phyloP scores from a whole-genome alignment of 192 early-diverging fungal species.

The Backusella sp. region DNA sequence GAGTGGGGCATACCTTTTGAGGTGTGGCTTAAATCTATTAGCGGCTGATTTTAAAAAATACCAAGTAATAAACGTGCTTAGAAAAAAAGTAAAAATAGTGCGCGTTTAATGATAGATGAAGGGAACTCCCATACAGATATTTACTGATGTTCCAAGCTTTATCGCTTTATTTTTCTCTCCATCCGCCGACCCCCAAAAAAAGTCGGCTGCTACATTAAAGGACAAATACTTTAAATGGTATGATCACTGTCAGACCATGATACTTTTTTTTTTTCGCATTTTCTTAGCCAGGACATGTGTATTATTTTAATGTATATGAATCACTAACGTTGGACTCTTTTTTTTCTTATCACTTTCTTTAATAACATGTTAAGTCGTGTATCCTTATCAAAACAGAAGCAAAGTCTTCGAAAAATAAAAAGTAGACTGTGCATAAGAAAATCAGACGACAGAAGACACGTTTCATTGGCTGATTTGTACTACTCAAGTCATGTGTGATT shows the following conservation, averaged over 20 bases:
- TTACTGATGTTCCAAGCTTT: neutral
- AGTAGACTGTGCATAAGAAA: neutral
- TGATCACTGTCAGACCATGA: neutral
- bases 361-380: neutral
- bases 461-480: slow-evolving; percentile 16
- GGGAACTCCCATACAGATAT: neutral
- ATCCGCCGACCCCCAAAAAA: neutral
- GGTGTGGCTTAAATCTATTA: slow-evolving; percentile 9
- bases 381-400: neutral
- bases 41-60: neutral
- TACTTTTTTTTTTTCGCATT: neutral
- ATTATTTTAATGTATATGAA: neutral
- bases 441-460: slow-evolving; percentile 1
- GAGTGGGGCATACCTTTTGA: neutral
- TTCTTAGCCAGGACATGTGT: neutral
- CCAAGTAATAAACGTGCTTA: neutral
- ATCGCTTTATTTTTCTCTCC: neutral
- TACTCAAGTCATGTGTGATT: neutral
- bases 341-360: neutral
- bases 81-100: neutral
- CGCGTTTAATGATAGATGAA: neutral
- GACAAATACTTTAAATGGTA: neutral
- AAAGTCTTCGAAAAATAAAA: neutral
- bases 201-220: neutral
- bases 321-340: neutral